Percentiles rank a stretch among this genome's conserved stretches.
Evolutionary conservation across 805 yeast species (phyloP).

Genomic region (Nematodospora valgi): DNA sequence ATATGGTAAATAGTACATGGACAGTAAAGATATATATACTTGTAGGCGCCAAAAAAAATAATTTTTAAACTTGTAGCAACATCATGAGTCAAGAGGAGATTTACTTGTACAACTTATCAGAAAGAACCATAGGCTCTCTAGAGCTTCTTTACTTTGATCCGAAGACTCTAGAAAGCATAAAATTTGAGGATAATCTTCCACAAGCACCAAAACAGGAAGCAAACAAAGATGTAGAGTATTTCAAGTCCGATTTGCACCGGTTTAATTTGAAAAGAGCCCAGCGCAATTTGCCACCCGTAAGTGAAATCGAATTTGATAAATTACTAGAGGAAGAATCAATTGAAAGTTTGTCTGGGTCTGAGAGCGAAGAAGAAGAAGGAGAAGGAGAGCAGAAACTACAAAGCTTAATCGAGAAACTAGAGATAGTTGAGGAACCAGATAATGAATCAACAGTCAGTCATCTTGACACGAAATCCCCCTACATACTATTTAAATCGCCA

Average conservation of each 20-base stretch:
- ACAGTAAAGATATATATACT: too few species aligned
- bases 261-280: constrained; percentile 56
- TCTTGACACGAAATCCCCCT: constrained; percentile 70
- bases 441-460: constrained; percentile 43
- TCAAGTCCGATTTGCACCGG: constrained; percentile 56
- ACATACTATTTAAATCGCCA: constrained; percentile 52
- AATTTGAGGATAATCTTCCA: not conserved
- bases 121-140: constrained; percentile 41
- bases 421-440: constrained; percentile 14
- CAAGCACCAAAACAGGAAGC: not conserved
- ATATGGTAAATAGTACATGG: too few species aligned
- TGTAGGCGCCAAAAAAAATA: too few species aligned
- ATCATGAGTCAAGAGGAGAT: constrained; percentile 25
- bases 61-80: too few species aligned
- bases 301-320: constrained; percentile 57
- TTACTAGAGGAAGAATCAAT: constrained; percentile 46
- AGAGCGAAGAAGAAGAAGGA: constrained; percentile 30
- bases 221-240: constrained; percentile 31
- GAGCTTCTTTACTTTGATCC: constrained; percentile 56
- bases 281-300: constrained; percentile 42
- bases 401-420: constrained; percentile 20
- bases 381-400: constrained; percentile 9
- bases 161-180: constrained; percentile 32
- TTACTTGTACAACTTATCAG: constrained; percentile 48
- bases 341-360: constrained; percentile 59